Conservation (phyloP, 768 basidiomycete genomes). For the Mycena pura region DNA sequence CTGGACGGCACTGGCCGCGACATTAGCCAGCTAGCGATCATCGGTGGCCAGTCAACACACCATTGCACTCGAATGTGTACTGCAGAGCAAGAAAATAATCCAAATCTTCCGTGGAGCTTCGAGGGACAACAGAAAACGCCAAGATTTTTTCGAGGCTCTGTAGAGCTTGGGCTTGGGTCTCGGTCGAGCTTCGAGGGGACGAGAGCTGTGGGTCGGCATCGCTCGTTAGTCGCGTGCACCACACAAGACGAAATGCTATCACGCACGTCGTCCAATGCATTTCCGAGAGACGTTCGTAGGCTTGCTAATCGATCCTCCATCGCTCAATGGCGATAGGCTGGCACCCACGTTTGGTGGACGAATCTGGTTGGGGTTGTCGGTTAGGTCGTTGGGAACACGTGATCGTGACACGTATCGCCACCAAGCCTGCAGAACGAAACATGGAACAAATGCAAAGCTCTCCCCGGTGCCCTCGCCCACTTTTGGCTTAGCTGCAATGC, state of each 20-base stretch:
- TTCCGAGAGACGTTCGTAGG: slow-evolving; percentile 58
- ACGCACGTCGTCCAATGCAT: slow-evolving; percentile 74
- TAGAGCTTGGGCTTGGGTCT: slow-evolving; percentile 61
- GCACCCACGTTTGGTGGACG: slow-evolving; percentile 3
- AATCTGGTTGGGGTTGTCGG: slow-evolving; percentile 4
- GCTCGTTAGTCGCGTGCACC: background rate
- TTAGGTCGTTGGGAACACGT: background rate
- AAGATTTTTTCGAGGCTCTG: slow-evolving; percentile 60
- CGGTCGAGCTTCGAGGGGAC: slow-evolving; percentile 63
- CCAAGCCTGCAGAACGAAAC: too few species aligned
- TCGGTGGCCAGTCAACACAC: slow-evolving; percentile 47
- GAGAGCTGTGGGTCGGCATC: slow-evolving; percentile 54
- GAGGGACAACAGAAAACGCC: slow-evolving; percentile 53
- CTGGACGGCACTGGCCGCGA: slow-evolving; percentile 66
- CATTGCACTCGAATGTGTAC: slow-evolving; percentile 83
- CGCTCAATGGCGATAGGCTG: background rate
- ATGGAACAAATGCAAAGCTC: too few species aligned
- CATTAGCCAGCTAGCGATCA: background rate
- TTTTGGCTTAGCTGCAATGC: too few species aligned
- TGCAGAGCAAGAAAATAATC: slow-evolving; percentile 70
- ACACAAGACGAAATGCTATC: background rate
- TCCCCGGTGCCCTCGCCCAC: too few species aligned
- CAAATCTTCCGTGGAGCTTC: slow-evolving; percentile 52
- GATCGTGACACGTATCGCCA: too few species aligned
- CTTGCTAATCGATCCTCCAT: slow-evolving; percentile 37